Evolutionary conservation across 2,329 filamentous ascomycete species (phyloP), one percentile per base, ranked within the genome.

Genomic region (Penicillium sp.): DNA sequence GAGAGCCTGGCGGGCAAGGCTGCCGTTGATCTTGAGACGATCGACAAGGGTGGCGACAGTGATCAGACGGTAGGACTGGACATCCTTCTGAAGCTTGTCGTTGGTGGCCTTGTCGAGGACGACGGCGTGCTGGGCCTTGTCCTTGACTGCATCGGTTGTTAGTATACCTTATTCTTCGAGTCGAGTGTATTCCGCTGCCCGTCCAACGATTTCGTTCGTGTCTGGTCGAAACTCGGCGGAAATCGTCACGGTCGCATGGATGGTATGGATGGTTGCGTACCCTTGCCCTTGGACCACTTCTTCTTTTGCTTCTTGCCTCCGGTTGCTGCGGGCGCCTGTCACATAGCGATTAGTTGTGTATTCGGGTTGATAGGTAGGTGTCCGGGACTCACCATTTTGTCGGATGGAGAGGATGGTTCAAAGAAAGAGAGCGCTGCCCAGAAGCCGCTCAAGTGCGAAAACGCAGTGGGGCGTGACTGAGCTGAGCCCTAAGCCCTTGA

Each of bases 71-170:
- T 97, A 99, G 66, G 94, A 97, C 83, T 97, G 94, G 74, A 99
- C 95, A 87, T 99, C 94, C 86, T 99, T 99, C 86, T 96, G 90
- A 80, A 99, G 92, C 86, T 95, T 96, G 83, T 99, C 94, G 70
- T 89, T 90, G 77, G 89, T 96, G 82, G 84, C 77, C 88, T 99
- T 99, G 86, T 99, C 94, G 83, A 99, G 91, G 77, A 97, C 86
- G 81, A 99, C 94, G 81, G 77, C 91, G 87, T 99, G 94, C 81
- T 97, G 90, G 82, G 94, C 93, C 92, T 99, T 99, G 88, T 99
- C 94, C 94, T 99, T 99, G 86, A 99, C 94, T 92, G 79, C 84
- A 65, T 24, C 57, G 53, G 40, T 52, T 58, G 64, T 71, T 54
- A 68, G 65, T 59, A 43, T n/a, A 36, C 34, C 13, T 4, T 36